Conservation (phyloP, 495 filamentous ascomycete species). For the Xylaria palmicola region DNA sequence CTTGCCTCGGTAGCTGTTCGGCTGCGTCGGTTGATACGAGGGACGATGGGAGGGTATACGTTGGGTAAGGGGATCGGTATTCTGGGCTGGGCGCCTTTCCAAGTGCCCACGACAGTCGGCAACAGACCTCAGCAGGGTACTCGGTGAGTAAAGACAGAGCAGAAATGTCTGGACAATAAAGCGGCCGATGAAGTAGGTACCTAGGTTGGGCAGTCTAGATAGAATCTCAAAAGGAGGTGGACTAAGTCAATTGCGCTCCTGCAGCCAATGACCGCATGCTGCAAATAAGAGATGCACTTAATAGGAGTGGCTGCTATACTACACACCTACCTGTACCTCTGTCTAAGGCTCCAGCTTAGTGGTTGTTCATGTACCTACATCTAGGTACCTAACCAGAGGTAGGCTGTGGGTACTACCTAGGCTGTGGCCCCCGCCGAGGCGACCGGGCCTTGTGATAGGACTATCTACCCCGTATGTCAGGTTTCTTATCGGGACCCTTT, state of each 20-base stretch:
- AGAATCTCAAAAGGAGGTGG: conserved; percentile 13
- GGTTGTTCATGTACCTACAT: neutral
- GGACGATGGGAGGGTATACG: neutral
- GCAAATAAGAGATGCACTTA: neutral
- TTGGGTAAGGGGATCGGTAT: neutral
- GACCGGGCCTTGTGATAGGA: neutral
- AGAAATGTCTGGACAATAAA: neutral
- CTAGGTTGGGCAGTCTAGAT: too few species aligned
- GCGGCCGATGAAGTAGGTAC: neutral
- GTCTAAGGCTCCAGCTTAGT: neutral
- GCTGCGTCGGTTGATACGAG: neutral
- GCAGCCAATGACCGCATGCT: conserved; percentile 6
- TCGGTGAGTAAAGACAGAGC: neutral
- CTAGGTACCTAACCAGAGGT: neutral
- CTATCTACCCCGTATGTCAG: neutral
- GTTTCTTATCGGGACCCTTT: neutral
- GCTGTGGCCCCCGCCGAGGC: neutral
- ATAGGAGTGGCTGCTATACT: neutral
- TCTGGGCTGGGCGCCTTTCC: neutral
- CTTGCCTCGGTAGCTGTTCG: neutral
- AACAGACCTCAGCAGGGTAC: neutral
- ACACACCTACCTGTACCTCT: too few species aligned
- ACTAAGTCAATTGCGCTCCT: conserved; percentile 4
- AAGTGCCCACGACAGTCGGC: neutral
- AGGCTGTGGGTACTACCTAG: neutral